Evolutionary conservation across 192 early-diverging fungal genomes (phyloP).

Genomic region (Coemansia asiatica): DNA sequence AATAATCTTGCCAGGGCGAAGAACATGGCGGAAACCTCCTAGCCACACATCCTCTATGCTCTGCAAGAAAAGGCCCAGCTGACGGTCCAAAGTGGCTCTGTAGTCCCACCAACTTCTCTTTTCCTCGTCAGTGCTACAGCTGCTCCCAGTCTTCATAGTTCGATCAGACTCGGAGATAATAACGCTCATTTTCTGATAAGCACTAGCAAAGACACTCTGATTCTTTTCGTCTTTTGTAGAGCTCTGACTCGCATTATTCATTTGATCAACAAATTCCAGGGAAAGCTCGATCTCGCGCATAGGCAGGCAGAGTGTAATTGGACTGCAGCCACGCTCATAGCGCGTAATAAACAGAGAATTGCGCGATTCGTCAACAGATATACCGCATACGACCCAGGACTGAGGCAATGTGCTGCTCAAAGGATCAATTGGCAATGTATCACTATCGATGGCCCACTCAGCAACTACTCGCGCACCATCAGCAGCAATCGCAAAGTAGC

Average conservation of each 20-base stretch:
- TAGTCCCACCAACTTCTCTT: conserved; percentile 82
- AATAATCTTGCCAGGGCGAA: conserved; percentile 16
- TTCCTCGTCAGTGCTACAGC: conserved; percentile 59
- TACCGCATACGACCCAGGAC: conserved; percentile 73
- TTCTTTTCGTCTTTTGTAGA: neutral
- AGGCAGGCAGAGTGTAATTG: conserved; percentile 72
- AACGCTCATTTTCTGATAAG: conserved; percentile 48
- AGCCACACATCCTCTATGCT: conserved; percentile 82
- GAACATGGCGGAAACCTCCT: conserved; percentile 67
- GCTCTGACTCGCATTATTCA: conserved; percentile 35
- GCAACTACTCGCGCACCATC: conserved; percentile 28
- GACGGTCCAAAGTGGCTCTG: conserved; percentile 69
- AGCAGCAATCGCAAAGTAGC: neutral
- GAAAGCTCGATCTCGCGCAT: conserved; percentile 58
- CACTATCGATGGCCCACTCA: conserved; percentile 11
- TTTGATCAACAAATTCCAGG: conserved; percentile 5
- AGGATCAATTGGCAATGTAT: neutral
- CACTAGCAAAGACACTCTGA: conserved; percentile 53
- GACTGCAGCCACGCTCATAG: conserved; percentile 48
- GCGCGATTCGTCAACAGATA: conserved; percentile 69
- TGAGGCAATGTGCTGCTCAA: conserved; percentile 57
- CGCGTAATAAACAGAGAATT: conserved; percentile 74
- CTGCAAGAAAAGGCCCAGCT: conserved; percentile 62
- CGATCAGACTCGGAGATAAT: conserved; percentile 71
- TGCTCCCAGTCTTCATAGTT: conserved; percentile 61